A percentile compares a stretch with the other conserved stretches of the same genome.
Evolutionary conservation across 2,329 filamentous ascomycete species (phyloP).

Genomic region (Juglanconis sp.): DNA sequence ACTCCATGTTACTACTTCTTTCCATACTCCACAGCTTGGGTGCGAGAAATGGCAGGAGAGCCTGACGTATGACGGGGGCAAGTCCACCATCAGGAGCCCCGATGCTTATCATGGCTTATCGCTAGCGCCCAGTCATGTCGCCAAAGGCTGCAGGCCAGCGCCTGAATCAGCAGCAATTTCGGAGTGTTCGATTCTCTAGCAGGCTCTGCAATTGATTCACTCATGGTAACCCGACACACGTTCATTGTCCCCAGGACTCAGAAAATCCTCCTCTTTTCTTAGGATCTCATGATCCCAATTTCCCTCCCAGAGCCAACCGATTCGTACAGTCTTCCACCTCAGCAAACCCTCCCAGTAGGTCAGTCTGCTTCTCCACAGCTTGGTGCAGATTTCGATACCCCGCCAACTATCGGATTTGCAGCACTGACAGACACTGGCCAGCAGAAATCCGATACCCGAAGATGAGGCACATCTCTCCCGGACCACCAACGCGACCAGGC

Average conservation of each 20-base stretch:
- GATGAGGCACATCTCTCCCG: conserved; percentile 18
- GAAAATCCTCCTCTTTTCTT: neutral
- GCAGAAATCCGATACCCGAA: neutral
- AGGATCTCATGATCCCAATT: too few species aligned
- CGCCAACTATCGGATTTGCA: neutral
- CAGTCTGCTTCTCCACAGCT: neutral
- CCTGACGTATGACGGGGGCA: too few species aligned
- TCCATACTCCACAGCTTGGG: too few species aligned
- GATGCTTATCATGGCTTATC: conserved; percentile 7
- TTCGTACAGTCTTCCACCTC: too few species aligned
- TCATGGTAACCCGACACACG: neutral
- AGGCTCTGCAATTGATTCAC: conserved; percentile 1
- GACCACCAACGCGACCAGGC: conserved; percentile 10
- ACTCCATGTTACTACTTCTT: too few species aligned
- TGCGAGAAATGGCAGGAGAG: too few species aligned
- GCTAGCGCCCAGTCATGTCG: conserved; percentile 2
- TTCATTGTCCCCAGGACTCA: neutral
- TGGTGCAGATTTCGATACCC: conserved; percentile 1
- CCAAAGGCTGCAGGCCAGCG: neutral
- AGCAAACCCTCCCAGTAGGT: neutral
- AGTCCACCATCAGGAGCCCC: neutral
- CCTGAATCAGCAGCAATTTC: conserved; percentile 9
- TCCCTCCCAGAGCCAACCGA: too few species aligned
- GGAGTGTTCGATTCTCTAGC: conserved; percentile 1
- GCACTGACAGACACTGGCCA: conserved; percentile 7